These are phyloP conservation scores for Carpinus viminea DNA, from an alignment of 306 rosid genomes.

Conservation along the genomic window DNA sequence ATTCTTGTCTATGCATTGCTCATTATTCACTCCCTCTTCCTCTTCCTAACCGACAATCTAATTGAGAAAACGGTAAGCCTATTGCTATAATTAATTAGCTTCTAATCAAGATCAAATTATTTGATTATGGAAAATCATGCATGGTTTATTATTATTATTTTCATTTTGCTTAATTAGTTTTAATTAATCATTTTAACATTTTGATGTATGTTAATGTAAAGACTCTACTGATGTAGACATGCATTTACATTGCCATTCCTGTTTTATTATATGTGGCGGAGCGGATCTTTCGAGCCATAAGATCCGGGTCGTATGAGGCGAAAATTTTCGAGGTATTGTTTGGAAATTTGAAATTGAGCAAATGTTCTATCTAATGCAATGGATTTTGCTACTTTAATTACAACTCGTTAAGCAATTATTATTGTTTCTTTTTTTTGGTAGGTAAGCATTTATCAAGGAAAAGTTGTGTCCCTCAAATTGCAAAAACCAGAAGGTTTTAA, in stretches of 20 bases:
- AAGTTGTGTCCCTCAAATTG: constrained; percentile 73
- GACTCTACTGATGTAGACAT: constrained; percentile 56
- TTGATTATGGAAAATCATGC: no score
- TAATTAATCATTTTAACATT: background rate
- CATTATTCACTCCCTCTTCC: constrained; percentile 77
- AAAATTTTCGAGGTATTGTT: constrained; percentile 64
- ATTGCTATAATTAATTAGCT: background rate
- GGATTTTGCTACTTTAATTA: background rate
- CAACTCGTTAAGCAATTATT: background rate
- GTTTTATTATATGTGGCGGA: constrained; percentile 66
- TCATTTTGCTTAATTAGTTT: background rate
- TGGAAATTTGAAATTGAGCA: background rate
- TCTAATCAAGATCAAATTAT: background rate
- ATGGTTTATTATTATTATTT: no score
- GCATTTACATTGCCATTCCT: constrained; percentile 87
- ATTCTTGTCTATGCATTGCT: constrained; percentile 78
- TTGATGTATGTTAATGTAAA: background rate
- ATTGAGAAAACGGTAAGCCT: constrained; percentile 69
- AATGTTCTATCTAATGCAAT: background rate
- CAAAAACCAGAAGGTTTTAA: constrained; percentile 76
- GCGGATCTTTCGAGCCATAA: constrained; percentile 68
- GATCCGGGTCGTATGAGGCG: constrained; percentile 74
- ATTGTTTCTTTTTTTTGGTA: background rate
- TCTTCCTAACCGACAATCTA: constrained; percentile 67
- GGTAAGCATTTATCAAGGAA: constrained; percentile 75